Conservation (phyloP, 768 basidiomycete genomes). For the Russula compacta region DNA sequence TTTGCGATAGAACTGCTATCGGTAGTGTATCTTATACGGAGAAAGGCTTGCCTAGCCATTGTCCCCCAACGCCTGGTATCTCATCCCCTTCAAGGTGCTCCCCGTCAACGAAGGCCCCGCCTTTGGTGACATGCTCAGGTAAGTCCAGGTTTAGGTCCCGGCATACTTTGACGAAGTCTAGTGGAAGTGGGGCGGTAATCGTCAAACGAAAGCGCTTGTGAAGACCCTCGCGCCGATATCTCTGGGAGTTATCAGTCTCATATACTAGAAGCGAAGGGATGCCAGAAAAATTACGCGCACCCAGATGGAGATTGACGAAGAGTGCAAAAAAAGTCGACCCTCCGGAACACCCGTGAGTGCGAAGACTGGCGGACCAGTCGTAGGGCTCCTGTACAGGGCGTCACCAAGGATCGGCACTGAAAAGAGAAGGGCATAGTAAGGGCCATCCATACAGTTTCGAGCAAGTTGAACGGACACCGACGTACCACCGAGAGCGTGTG, state of each 20-base stretch:
- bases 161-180: conserved; percentile 15
- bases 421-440: not conserved
- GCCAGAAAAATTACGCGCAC: not conserved
- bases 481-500: conserved; percentile 9
- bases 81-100: not conserved
- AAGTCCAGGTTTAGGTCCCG: not conserved
- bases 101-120: conserved; percentile 14
- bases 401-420: conserved; percentile 19
- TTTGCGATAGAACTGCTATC: not conserved
- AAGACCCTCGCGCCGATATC: conserved; percentile 14
- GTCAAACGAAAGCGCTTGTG: conserved; percentile 16
- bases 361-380: not conserved
- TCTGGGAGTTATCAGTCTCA: conserved; percentile 2
- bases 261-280: not conserved
- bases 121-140: conserved; percentile 2
- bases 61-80: conserved; percentile 8
- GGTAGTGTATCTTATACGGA: not conserved
- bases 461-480: not conserved
- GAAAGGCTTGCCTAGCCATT: conserved; percentile 6
- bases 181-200: conserved; percentile 16
- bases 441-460: not conserved
- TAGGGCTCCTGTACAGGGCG: conserved; percentile 4
- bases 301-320: conserved; percentile 17
- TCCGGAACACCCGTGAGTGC: not conserved
- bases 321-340: conserved; percentile 18